Base-by-base conservation (phyloP, 495 filamentous ascomycete species). In the Xylaria castorea region DNA sequence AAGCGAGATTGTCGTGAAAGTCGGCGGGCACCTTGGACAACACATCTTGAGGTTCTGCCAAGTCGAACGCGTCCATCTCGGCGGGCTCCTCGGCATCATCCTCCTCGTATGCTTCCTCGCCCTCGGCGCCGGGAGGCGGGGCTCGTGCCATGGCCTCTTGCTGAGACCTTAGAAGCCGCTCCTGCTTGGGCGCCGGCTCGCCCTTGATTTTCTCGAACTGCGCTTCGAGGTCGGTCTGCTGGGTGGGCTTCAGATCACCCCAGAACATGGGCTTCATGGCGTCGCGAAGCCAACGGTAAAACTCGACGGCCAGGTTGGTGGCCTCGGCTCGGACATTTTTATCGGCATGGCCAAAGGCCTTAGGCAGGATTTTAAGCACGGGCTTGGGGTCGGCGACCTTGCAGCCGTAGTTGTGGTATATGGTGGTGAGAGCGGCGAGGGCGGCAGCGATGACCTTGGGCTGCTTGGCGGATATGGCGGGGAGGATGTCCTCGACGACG, bases 221-320 rank as follows among this genome's bases (percentile, higher is more conserved):
- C 70, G 95, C 93, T 75, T 99, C 97, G 66, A 99, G 80, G 79
- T 99, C 97, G 72, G 89, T 89, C 79, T 99, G 97, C 74, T 99
- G 97, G 1, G 97, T 94, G 2, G 94, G 93, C 80, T 99, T 99
- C 71, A 99, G 82, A 53, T 98, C 97, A 53, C 89, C 89, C 94
- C 95, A 99, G 79, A 99, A 99, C 79, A 97, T 90, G 22, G 95
- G 93, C 80, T 99, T 99, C 88, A 99, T 98, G 2, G 95, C 97
- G 69, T 99, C 97, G 71, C 93, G 92, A 40, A 99, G 87, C 97
- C 97, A 99, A 80, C 97, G 87, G 82, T 98, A 99, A 57, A 99
- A 89, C 76, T 98, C 97, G 63, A 97, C 95, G 0, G 94, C 91
- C 38, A 99, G 85, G 74, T 92, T 94, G 63, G 96, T 95, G 36